Evolutionary conservation across 2,329 filamentous ascomycete genomes (phyloP).

Genomic region (Hypomyces perniciosus): DNA sequence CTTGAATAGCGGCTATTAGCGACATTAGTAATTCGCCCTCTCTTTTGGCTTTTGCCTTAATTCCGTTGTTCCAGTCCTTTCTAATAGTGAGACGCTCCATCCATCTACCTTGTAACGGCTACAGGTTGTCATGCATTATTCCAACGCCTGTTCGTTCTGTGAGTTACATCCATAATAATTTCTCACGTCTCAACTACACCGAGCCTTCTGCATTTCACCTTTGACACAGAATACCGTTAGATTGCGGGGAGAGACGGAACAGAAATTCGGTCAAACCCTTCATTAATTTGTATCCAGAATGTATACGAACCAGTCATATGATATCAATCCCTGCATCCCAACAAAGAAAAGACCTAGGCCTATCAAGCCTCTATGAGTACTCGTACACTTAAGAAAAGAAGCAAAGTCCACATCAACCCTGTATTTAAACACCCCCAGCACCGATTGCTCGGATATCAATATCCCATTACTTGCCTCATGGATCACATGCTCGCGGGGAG

Average conservation of each 20-base stretch:
- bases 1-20: too few species aligned
- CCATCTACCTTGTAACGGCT: too few species aligned
- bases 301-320: conserved; percentile 49
- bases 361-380: conserved; percentile 21
- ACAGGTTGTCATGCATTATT: too few species aligned
- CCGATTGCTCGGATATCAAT: neutral
- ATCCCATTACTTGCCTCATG: conserved; percentile 11
- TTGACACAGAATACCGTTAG: neutral
- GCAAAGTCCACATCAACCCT: conserved; percentile 9
- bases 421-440: neutral
- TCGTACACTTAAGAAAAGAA: conserved; percentile 15
- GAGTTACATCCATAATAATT: too few species aligned
- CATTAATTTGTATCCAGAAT: conserved; percentile 31
- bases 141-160: too few species aligned
- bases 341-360: conserved; percentile 23
- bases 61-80: too few species aligned
- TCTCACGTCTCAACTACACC: too few species aligned
- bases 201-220: neutral
- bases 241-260: neutral
- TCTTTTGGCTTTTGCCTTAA: too few species aligned
- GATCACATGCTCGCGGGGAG: conserved; percentile 29
- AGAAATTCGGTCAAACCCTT: neutral
- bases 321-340: conserved; percentile 26
- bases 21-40: too few species aligned
- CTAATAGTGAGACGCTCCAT: too few species aligned